Conservation (phyloP, 2,329 filamentous ascomycete genomes). For the Ceratocystis harringtonii region DNA sequence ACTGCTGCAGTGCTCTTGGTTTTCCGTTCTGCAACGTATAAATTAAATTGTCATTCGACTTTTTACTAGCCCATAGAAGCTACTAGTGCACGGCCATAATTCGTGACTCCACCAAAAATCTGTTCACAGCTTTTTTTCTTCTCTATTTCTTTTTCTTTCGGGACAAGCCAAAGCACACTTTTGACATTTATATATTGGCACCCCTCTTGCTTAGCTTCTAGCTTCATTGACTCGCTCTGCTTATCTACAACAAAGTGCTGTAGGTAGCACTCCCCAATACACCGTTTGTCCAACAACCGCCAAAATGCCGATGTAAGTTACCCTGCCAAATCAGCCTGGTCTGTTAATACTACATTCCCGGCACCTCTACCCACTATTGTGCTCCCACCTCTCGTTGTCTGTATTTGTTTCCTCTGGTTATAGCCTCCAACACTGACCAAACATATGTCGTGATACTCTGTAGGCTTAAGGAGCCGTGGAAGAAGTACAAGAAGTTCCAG, state of each 20-base stretch:
- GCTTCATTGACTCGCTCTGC: background rate
- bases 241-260: background rate
- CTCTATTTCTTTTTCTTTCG: slow-evolving; percentile 1
- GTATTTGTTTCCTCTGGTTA: background rate
- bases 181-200: too few relatives aligned
- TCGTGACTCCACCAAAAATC: slow-evolving; percentile 9
- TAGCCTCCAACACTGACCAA: background rate
- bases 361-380: background rate
- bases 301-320: slow-evolving; percentile 17
- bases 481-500: slow-evolving; percentile 59
- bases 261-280: background rate
- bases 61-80: background rate
- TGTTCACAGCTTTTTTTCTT: slow-evolving; percentile 5
- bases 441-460: too few relatives aligned
- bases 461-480: slow-evolving; percentile 61
- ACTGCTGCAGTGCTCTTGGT: too few relatives aligned
- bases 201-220: background rate
- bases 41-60: background rate
- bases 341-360: background rate
- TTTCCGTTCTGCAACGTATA: background rate
- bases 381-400: background rate
- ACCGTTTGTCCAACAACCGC: background rate
- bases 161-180: too few relatives aligned
- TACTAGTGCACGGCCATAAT: background rate
- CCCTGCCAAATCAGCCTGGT: background rate